phyloP scores from a whole-genome alignment of 202 grass and related monocot genomes.

The Alloteropsis angusta region DNA sequence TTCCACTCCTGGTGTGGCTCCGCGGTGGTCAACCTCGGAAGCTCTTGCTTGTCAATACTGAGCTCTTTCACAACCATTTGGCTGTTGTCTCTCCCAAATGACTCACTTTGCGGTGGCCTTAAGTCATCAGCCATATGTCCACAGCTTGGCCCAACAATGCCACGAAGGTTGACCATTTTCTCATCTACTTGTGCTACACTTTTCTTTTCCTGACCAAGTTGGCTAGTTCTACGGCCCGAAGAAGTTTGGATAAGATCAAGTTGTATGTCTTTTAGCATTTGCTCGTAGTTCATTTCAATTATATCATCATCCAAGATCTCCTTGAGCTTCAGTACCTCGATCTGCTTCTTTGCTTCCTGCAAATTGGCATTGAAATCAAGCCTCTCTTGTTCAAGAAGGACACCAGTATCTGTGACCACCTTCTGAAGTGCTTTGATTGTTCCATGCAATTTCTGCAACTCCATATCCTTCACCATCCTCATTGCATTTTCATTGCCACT shows the following conservation, averaged over 20 bases:
- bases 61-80: constrained; percentile 60
- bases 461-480: constrained; percentile 28
- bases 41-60: constrained; percentile 59
- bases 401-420: constrained; percentile 49
- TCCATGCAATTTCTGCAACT: constrained; percentile 60
- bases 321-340: constrained; percentile 67
- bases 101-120: constrained; percentile 29
- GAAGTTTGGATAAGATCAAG: constrained; percentile 74
- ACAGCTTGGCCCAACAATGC: constrained; percentile 29
- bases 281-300: constrained; percentile 49
- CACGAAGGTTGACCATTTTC: constrained; percentile 10
- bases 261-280: constrained; percentile 80
- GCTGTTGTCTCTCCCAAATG: constrained; percentile 28
- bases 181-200: constrained; percentile 11
- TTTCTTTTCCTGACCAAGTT: constrained; percentile 24
- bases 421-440: constrained; percentile 83
- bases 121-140: constrained; percentile 28
- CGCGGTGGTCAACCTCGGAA: constrained; percentile 17
- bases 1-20: constrained; percentile 68
- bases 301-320: constrained; percentile 55
- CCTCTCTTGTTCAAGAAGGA: constrained; percentile 68
- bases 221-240: constrained; percentile 21
- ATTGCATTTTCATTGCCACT: constrained; percentile 28
- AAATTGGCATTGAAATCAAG: constrained; percentile 64
- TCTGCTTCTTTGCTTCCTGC: constrained; percentile 67